These are phyloP conservation scores for Mimosa bimucronata DNA, from an alignment of 306 rosid genomes.

Conservation along the genomic window DNA sequence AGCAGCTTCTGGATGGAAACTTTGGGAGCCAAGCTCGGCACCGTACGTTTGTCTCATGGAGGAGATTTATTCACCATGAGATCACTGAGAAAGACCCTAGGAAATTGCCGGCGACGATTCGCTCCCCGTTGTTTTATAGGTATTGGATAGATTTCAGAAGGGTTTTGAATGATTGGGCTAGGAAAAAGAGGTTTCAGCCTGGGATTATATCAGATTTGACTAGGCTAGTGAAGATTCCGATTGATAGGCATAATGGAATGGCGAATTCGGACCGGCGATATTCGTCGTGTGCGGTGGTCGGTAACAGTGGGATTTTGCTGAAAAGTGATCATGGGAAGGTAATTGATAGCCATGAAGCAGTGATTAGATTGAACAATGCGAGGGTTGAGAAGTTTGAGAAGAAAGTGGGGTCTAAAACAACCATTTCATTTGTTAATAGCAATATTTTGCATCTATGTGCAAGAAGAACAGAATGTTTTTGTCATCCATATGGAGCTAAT, in stretches of 20 bases:
- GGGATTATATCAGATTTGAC: slow-evolving; percentile 68
- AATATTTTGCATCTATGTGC: slow-evolving; percentile 90
- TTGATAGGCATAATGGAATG: slow-evolving; percentile 50
- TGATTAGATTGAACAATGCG: slow-evolving; percentile 88
- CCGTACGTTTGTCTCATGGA: slow-evolving; percentile 73
- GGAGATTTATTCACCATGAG: slow-evolving; percentile 66
- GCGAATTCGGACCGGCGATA: slow-evolving; percentile 44
- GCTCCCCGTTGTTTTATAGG: slow-evolving; percentile 80
- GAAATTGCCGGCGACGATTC: slow-evolving; percentile 49
- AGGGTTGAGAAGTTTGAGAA: slow-evolving; percentile 52
- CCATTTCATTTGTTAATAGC: slow-evolving; percentile 84
- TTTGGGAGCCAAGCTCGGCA: slow-evolving; percentile 71
- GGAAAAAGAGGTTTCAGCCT: slow-evolving; percentile 66
- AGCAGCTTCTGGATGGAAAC: slow-evolving; percentile 75
- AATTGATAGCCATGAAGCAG: slow-evolving; percentile 79
- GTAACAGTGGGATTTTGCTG: slow-evolving; percentile 91
- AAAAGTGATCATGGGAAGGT: slow-evolving; percentile 59
- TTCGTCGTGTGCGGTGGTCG: slow-evolving; percentile 84
- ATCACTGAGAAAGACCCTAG: slow-evolving; percentile 40
- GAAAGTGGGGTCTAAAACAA: slow-evolving; percentile 87
- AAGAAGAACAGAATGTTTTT: slow-evolving; percentile 77
- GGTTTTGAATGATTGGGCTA: slow-evolving; percentile 62
- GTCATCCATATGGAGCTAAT: slow-evolving; percentile 80
- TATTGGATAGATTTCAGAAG: slow-evolving; percentile 83
- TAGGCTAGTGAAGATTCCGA: slow-evolving; percentile 52